Evolutionary conservation across 768 basidiomycete genomes (phyloP).

Genomic region (Mycena galopus): DNA sequence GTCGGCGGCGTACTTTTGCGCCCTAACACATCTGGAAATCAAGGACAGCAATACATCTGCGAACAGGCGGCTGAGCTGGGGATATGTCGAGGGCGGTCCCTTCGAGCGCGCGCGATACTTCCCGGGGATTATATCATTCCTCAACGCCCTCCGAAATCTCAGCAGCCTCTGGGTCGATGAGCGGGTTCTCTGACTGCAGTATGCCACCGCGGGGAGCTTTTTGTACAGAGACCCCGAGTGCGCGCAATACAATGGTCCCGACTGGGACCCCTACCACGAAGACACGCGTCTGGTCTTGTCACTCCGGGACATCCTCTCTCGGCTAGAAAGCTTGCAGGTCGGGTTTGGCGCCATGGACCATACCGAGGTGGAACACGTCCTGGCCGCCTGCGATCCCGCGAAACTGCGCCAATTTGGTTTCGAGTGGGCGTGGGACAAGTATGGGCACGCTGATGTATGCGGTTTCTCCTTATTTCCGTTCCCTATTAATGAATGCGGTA

Average conservation of each 20-base stretch:
- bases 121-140: conserved; percentile 1
- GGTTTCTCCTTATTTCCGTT: too few relatives aligned
- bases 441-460: conserved; percentile 16
- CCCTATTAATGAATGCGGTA: too few relatives aligned
- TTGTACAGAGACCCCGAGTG: neutral
- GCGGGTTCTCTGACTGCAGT: conserved; percentile 9
- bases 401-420: conserved; percentile 26
- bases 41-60: conserved; percentile 19
- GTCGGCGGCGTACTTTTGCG: conserved; percentile 24
- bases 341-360: conserved; percentile 10
- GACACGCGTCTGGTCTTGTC: too few relatives aligned
- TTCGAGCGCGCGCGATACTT: conserved; percentile 30
- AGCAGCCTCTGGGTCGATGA: conserved; percentile 39
- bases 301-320: neutral
- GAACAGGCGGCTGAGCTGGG: neutral
- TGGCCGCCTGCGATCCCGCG: neutral
- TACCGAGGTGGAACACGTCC: neutral
- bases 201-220: neutral
- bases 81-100: too few relatives aligned
- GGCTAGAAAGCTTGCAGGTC: conserved; percentile 20
- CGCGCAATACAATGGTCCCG: too few relatives aligned
- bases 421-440: conserved; percentile 25
- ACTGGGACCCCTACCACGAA: too few relatives aligned
- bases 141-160: conserved; percentile 30
- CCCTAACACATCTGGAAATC: conserved; percentile 35